A percentile compares a stretch with the other conserved stretches of the same genome.
Evolutionary conservation across 441 rosid species (phyloP).

Genomic region (Raphanus hybrid): DNA sequence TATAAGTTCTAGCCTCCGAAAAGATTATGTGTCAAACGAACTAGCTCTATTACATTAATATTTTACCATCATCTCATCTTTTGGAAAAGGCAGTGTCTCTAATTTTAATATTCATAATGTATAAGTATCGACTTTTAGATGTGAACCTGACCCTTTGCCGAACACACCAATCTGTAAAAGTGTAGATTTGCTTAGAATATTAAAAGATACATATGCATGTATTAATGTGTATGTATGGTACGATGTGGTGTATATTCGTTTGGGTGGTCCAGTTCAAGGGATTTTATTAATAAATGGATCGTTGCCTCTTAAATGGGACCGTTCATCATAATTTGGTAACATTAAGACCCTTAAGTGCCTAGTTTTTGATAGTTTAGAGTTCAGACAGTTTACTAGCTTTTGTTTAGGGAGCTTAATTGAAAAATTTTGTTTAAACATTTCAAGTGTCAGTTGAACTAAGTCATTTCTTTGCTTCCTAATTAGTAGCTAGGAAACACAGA

Average conservation of each 20-base stretch:
- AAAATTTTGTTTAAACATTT: neutral
- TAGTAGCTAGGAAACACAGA: constrained; percentile 33
- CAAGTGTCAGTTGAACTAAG: constrained; percentile 24
- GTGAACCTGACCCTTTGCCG: constrained; percentile 31
- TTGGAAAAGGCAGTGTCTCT: neutral
- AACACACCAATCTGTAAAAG: constrained; percentile 43
- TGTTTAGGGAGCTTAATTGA: neutral
- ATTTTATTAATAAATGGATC: constrained; percentile 22
- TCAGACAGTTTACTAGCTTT: constrained; percentile 16
- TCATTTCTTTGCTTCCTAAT: constrained; percentile 35
- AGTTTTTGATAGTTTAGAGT: constrained; percentile 16
- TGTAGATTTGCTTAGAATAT: constrained; percentile 28
- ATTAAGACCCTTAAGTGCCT: neutral
- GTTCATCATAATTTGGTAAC: too few species aligned
- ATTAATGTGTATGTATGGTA: constrained; percentile 19
- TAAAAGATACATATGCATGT: constrained; percentile 16
- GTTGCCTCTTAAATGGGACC: constrained; percentile 13
- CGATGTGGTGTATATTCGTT: neutral
- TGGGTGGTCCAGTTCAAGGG: constrained; percentile 30
- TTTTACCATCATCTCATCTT: neutral
- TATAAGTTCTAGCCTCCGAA: neutral
- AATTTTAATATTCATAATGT: neutral
- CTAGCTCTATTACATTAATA: neutral
- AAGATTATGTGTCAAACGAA: neutral
- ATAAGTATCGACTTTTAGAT: constrained; percentile 19